Evolutionary conservation across 768 basidiomycete genomes (phyloP).

Genomic region (Russula compacta): DNA sequence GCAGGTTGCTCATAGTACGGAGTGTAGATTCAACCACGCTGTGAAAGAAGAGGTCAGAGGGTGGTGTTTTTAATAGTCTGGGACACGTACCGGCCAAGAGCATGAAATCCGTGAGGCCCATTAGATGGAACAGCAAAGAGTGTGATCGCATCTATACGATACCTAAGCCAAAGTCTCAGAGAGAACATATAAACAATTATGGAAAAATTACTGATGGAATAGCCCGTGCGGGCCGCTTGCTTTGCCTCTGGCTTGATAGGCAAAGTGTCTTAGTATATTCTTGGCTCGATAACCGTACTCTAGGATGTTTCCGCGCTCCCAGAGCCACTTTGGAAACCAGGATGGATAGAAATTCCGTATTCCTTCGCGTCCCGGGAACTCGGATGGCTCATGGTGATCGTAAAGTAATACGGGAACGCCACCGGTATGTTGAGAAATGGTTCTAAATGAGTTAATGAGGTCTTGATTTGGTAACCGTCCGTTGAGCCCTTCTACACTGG

Average conservation of each 20-base stretch:
- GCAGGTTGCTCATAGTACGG: constrained; percentile 85
- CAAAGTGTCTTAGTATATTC: constrained; percentile 62
- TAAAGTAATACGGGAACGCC: constrained; percentile 76
- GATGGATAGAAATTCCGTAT: constrained; percentile 29
- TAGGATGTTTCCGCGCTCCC: constrained; percentile 35
- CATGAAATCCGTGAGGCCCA: constrained; percentile 94
- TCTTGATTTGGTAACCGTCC: constrained; percentile 96
- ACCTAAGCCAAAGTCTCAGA: constrained; percentile 38
- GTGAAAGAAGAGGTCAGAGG: background rate
- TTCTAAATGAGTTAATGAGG: constrained; percentile 70
- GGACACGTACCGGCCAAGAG: constrained; percentile 67
- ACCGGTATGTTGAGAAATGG: constrained; percentile 63
- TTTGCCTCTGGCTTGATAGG: constrained; percentile 67
- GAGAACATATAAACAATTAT: background rate
- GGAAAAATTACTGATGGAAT: constrained; percentile 59
- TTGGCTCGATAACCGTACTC: constrained; percentile 49
- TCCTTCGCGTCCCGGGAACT: constrained; percentile 28
- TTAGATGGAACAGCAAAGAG: constrained; percentile 78
- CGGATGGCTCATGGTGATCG: constrained; percentile 53
- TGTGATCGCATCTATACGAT: constrained; percentile 90
- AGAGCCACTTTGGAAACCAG: constrained; percentile 41
- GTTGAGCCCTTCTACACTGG: constrained; percentile 75
- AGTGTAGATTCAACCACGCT: constrained; percentile 84
- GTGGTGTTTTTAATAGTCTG: background rate
- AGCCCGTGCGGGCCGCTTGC: constrained; percentile 87